Evolutionary conservation across 768 basidiomycete species (phyloP).

Genomic region (Calocera cornea): DNA sequence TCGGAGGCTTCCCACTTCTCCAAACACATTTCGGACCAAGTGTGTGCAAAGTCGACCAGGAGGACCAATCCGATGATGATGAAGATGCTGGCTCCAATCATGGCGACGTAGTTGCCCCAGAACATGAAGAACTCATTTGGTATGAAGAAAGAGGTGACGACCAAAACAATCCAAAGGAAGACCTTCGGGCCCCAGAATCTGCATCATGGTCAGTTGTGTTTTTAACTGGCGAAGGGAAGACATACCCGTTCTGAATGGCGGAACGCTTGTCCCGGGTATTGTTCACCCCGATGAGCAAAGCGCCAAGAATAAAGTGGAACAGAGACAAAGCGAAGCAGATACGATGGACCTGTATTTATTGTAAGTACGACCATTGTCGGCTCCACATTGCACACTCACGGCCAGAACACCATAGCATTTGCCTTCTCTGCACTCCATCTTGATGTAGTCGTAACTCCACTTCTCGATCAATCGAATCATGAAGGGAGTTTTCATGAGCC

Average conservation of each 20-base stretch:
- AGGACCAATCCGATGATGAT: constrained; percentile 95
- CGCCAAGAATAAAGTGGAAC: constrained; percentile 71
- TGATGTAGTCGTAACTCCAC: constrained; percentile 91
- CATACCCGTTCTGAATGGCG: constrained; percentile 90
- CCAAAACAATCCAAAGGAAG: constrained; percentile 71
- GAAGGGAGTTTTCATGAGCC: constrained; percentile 86
- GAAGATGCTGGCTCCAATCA: constrained; percentile 86
- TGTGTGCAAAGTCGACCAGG: constrained; percentile 95
- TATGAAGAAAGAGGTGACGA: constrained; percentile 79
- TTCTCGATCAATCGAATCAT: constrained; percentile 79
- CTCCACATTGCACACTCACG: constrained; percentile 35
- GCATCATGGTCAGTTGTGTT: not conserved
- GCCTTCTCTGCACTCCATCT: constrained; percentile 88
- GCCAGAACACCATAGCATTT: constrained; percentile 96
- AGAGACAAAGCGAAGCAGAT: constrained; percentile 90
- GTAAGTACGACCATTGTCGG: not conserved
- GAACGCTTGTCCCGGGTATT: constrained; percentile 88
- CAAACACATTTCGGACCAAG: constrained; percentile 94
- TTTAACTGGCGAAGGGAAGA: not conserved
- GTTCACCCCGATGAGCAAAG: constrained; percentile 69
- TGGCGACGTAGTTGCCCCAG: constrained; percentile 86
- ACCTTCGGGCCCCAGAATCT: constrained; percentile 99
- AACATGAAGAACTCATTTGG: constrained; percentile 97
- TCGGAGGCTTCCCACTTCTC: constrained; percentile 85
- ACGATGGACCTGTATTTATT: constrained; percentile 50